phyloP scores from a whole-genome alignment of 2,329 filamentous ascomycete species.

The Xenosphaeropsis pyriputrescens region DNA sequence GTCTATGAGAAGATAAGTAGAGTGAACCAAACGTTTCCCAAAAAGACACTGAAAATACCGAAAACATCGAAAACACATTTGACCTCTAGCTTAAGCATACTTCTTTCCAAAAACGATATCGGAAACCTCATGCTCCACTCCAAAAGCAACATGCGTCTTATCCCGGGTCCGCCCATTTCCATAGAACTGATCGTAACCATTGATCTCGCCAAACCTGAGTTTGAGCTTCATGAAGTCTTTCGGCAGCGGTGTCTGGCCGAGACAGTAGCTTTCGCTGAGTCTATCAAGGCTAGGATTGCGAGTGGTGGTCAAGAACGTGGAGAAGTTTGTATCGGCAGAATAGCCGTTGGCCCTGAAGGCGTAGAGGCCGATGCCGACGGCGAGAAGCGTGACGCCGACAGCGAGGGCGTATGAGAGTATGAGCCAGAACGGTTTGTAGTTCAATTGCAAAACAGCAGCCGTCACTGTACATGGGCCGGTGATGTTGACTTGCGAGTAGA shows the following conservation, averaged over 20 bases:
- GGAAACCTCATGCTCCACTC: neutral
- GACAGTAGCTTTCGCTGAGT: neutral
- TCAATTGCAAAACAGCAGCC: neutral
- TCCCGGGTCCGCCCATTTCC: neutral
- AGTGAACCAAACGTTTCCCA: no score
- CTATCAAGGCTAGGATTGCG: neutral
- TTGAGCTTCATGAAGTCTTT: neutral
- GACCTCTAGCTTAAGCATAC: neutral
- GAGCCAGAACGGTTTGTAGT: conserved; percentile 1
- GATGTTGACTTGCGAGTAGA: neutral
- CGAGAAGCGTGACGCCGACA: neutral
- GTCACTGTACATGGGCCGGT: neutral
- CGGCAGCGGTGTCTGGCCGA: neutral
- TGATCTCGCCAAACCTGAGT: neutral
- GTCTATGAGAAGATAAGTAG: neutral
- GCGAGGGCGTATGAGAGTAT: neutral
- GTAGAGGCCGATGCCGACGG: neutral
- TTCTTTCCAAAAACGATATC: neutral
- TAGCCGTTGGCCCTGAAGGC: conserved; percentile 1
- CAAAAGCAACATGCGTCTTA: neutral
- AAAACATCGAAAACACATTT: no score
- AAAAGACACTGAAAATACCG: no score
- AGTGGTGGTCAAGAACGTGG: conserved; percentile 1
- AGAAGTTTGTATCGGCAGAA: conserved; percentile 1
- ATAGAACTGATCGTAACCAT: neutral